phyloP scores from a whole-genome alignment of 768 basidiomycete species.

The Lenzites betulinus region DNA sequence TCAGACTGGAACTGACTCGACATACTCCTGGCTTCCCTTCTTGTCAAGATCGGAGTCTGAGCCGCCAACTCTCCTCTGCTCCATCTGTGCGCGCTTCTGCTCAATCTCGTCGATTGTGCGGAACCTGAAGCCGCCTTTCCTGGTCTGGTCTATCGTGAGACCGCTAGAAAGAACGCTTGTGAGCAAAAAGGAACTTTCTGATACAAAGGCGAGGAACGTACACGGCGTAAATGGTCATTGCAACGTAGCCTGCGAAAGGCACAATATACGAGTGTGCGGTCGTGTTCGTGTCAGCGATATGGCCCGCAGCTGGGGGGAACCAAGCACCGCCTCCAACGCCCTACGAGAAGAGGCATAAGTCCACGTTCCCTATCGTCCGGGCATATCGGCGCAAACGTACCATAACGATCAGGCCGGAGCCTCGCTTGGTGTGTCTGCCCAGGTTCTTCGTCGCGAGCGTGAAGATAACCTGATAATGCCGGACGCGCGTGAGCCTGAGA shows the following conservation, averaged over 20 bases:
- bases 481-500: not conserved
- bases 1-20: constrained; percentile 20
- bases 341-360: constrained; percentile 25
- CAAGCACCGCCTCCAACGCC: constrained; percentile 69
- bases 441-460: constrained; percentile 67
- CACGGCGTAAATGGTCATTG: constrained; percentile 60
- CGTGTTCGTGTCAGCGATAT: constrained; percentile 48
- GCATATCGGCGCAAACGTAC: constrained; percentile 26
- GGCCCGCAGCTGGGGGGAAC: constrained; percentile 64
- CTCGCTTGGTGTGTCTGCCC: constrained; percentile 59
- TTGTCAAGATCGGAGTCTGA: constrained; percentile 23
- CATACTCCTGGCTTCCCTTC: constrained; percentile 22
- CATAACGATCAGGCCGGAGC: constrained; percentile 68
- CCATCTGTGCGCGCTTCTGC: constrained; percentile 25
- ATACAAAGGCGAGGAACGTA: constrained; percentile 35
- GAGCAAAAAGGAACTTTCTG: not conserved
- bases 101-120: constrained; percentile 47
- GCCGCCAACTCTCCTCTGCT: not conserved
- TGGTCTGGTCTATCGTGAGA: constrained; percentile 52
- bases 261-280: constrained; percentile 62
- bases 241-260: constrained; percentile 58
- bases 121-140: constrained; percentile 51
- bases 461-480: constrained; percentile 50
- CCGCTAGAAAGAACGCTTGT: constrained; percentile 40
- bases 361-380: not conserved